phyloP scores from a whole-genome alignment of 805 yeast species.

The Spathaspora arborariae region DNA sequence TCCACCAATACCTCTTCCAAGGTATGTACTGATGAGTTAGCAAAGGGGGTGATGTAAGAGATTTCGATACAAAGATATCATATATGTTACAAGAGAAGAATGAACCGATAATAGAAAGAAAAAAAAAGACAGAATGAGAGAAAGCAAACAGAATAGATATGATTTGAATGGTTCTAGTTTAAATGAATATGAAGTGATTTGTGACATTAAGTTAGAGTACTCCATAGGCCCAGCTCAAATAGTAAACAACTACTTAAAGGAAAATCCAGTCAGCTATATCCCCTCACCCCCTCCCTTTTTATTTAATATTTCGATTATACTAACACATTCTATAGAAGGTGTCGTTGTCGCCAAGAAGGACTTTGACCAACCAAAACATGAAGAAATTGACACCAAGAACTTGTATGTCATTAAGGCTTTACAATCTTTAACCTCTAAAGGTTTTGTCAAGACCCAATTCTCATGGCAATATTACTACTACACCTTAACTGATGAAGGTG shows the following conservation, averaged over 20 bases:
- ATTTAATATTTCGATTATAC: constrained; percentile 17
- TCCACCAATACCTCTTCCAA: constrained; percentile 98
- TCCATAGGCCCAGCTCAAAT: no score
- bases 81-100: no score
- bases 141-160: no score
- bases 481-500: constrained; percentile 99
- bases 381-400: constrained; percentile 97
- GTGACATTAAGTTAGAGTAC: no score
- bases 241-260: no score
- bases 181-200: no score
- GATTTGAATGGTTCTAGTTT: no score
- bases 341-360: constrained; percentile 99
- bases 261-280: no score
- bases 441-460: constrained; percentile 99
- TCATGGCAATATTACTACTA: constrained; percentile 99
- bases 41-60: not conserved
- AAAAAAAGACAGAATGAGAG: no score
- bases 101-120: no score
- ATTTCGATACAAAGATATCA: no score
- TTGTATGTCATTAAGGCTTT: constrained; percentile 97
- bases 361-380: constrained; percentile 96
- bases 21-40: constrained; percentile 53
- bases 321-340: constrained; percentile 72
- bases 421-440: constrained; percentile 98
- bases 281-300: not conserved